These are phyloP conservation scores for Anacardium occidentale DNA, from an alignment of 345 rosid genomes.

Conservation along the genomic window DNA sequence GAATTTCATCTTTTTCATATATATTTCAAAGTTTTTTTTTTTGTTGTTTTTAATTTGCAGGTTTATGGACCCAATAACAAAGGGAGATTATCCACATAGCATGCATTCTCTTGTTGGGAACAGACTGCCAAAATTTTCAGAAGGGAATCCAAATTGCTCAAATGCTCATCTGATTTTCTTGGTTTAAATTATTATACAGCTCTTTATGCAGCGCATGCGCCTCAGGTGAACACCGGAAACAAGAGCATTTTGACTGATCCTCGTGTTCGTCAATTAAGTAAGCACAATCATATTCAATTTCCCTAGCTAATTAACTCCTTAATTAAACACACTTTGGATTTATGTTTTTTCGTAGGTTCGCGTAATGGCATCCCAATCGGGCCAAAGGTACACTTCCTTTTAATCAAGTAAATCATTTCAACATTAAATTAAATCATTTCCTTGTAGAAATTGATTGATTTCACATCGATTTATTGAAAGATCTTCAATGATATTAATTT, in stretches of 20 bases:
- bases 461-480: no score
- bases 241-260: slow-evolving; percentile 33
- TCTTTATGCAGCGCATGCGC: slow-evolving; percentile 22
- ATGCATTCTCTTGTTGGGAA: slow-evolving; percentile 33
- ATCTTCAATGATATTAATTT: no score
- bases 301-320: background rate
- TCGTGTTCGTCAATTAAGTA: slow-evolving; percentile 18
- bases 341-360: slow-evolving; percentile 1
- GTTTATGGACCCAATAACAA: slow-evolving; percentile 41
- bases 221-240: background rate
- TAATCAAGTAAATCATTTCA: background rate
- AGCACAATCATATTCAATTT: background rate
- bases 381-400: background rate
- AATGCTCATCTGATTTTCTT: slow-evolving; percentile 38
- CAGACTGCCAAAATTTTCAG: slow-evolving; percentile 35
- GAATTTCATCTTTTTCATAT: no score
- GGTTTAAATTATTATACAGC: slow-evolving; percentile 47
- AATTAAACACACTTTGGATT: background rate
- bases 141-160: slow-evolving; percentile 23
- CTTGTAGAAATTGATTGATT: no score
- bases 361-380: slow-evolving; percentile 20
- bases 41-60: no score
- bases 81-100: slow-evolving; percentile 41
- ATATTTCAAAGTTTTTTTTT: no score
- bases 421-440: no score